phyloP scores from a whole-genome alignment of 805 yeast species.

The Candida hispaniensis region DNA sequence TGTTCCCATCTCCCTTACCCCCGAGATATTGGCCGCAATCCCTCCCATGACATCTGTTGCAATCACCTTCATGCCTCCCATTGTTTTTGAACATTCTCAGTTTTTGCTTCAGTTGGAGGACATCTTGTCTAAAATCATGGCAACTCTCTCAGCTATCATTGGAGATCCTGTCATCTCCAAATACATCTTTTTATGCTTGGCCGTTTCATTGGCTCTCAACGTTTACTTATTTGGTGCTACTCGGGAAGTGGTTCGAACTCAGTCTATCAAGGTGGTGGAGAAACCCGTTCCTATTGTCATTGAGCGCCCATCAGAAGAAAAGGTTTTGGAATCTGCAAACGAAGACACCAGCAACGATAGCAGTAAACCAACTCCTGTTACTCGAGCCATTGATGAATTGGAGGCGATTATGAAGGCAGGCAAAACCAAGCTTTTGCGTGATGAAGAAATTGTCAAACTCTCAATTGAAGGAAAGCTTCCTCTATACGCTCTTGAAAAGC shows the following conservation, averaged over 20 bases:
- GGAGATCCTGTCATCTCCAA: constrained; percentile 75
- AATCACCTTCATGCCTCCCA: constrained; percentile 32
- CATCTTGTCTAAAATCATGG: constrained; percentile 39
- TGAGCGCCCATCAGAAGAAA: constrained; percentile 19
- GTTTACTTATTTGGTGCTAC: constrained; percentile 80
- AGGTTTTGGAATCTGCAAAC: constrained; percentile 14
- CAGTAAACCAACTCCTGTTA: constrained; percentile 10
- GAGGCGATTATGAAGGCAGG: constrained; percentile 58
- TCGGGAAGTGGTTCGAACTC: constrained; percentile 20
- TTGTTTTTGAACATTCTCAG: constrained; percentile 28
- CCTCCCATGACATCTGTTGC: constrained; percentile 22
- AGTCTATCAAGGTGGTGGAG: constrained; percentile 27
- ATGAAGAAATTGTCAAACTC: constrained; percentile 65
- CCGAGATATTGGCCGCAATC: constrained; percentile 12
- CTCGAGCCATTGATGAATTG: constrained; percentile 45
- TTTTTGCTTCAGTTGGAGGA: constrained; percentile 51
- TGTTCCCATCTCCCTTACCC: constrained; percentile 14
- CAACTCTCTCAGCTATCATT: constrained; percentile 53
- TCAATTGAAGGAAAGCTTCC: constrained; percentile 74
- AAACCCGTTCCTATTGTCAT: constrained; percentile 26
- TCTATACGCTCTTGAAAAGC: constrained; percentile 87
- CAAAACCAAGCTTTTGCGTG: constrained; percentile 47
- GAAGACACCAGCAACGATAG: constrained; percentile 18
- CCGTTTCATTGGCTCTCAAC: constrained; percentile 68
- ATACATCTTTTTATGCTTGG: constrained; percentile 58